Evolutionary conservation across 164 flowering plant species (phyloP), one percentile per base, ranked within the genome.

Genomic region (Amborella trichopoda): DNA sequence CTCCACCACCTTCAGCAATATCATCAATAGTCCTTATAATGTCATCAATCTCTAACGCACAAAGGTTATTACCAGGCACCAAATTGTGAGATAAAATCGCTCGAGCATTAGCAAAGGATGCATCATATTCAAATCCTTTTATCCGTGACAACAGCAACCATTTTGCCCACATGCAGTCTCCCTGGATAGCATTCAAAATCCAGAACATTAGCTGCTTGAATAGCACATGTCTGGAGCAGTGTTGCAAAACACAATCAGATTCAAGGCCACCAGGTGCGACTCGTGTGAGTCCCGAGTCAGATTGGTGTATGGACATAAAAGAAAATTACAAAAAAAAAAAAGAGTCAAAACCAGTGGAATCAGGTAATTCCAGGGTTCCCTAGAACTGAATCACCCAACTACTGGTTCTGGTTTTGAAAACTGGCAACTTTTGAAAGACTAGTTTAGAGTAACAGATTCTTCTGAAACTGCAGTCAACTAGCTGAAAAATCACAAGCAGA

Each of bases 1-100:
- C 94, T 41, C 96, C 93, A 25, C 82, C 99, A 55, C 91, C 89
- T 75, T 93, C 99, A 0, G 99, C 99, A 52, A 93, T 93, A 55
- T 93, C 99, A 63, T 88, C 99, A 57, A 85, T 83, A 40, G 94
- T 83, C 27, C 38, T 68, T 44, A 93, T 74, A 46, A 79, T 65
- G 48, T 80, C 94, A 59, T 83, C 84, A 34, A 77, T 55, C 61
- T 81, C 95, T 23, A 52, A 50, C 52, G 56, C 63, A 65, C 65
- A 56, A 24, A 77, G 61, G 36, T 59, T 74, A 32, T 54, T 68
- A 55, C 65, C 63, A 34, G 64, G 68, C 44, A 63, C 64, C 50
- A 67, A 36, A 63, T 67, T 74, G 21, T 25, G 70, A 19, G 80
- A 67, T 61, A 75, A 57, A 48, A 81, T 68, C 16, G 94, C 61